Conservation (phyloP, 2,329 filamentous ascomycete species). For the Aschersonia sp. region DNA sequence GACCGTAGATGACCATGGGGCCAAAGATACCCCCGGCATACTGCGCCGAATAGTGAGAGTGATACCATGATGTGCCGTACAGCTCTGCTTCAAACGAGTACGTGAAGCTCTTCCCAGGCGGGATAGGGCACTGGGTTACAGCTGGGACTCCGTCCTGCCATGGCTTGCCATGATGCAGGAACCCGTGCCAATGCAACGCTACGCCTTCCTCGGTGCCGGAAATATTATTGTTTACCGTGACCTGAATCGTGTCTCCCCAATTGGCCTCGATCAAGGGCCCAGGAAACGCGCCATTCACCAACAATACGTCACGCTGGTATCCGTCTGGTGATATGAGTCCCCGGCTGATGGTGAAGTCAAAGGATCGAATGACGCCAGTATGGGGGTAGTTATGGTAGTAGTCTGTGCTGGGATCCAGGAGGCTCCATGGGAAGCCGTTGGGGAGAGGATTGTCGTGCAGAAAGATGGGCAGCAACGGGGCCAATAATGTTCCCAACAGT, state of each 20-base stretch:
- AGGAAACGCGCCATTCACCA: conserved; percentile 52
- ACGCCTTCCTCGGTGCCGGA: conserved; percentile 30
- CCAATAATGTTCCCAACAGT: conserved; percentile 22
- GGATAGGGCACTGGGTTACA: conserved; percentile 50
- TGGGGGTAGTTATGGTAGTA: conserved; percentile 32
- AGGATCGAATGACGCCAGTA: conserved; percentile 40
- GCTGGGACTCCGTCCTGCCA: conserved; percentile 39
- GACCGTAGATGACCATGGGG: conserved; percentile 45
- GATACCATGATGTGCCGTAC: conserved; percentile 44
- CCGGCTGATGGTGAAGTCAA: conserved; percentile 38
- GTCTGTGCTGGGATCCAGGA: conserved; percentile 27
- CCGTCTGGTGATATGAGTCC: conserved; percentile 40
- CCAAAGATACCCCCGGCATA: conserved; percentile 47
- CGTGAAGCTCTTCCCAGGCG: conserved; percentile 40
- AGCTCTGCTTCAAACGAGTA: conserved; percentile 37
- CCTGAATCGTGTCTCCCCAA: conserved; percentile 47
- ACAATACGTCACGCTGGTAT: conserved; percentile 34
- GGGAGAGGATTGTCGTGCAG: conserved; percentile 33
- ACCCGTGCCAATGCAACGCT: conserved; percentile 38
- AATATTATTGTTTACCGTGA: conserved; percentile 58
- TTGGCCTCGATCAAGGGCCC: conserved; percentile 51
- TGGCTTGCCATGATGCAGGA: conserved; percentile 31
- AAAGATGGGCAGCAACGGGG: conserved; percentile 25
- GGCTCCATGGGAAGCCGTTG: conserved; percentile 38
- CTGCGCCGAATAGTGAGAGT: conserved; percentile 45